Evolutionary conservation across 139 green algal genomes (phyloP).

Genomic region (Pleodorina starrii): DNA sequence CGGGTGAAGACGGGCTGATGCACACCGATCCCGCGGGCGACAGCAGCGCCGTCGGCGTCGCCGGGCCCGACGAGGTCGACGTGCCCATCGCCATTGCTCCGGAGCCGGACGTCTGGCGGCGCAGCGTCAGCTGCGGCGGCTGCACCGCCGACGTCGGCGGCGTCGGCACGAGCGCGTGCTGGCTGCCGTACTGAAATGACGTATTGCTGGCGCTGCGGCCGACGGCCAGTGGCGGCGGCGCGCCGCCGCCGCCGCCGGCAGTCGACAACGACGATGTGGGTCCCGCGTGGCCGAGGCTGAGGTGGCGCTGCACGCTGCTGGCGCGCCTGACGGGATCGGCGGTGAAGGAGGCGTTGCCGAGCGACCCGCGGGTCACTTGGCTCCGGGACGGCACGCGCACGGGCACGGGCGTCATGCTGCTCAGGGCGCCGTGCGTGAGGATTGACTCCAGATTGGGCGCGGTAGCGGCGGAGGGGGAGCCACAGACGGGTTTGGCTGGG

Average conservation of each 20-base stretch:
- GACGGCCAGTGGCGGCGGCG: neutral
- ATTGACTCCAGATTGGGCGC: neutral
- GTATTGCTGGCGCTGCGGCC: neutral
- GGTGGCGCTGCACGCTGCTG: neutral
- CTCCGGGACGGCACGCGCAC: neutral
- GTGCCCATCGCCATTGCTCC: neutral
- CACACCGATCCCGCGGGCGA: neutral
- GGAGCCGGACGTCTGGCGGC: neutral
- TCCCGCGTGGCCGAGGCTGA: neutral
- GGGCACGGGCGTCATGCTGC: conserved; percentile 15
- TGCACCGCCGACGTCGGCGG: too few species aligned
- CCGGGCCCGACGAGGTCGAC: neutral
- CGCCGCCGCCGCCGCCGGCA: neutral
- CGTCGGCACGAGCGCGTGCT: neutral
- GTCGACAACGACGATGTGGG: too few species aligned
- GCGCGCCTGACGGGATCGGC: neutral
- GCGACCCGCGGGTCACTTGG: neutral
- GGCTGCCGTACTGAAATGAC: neutral
- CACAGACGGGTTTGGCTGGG: neutral
- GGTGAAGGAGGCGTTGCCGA: neutral
- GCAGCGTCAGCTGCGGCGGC: neutral
- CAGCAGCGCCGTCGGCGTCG: neutral
- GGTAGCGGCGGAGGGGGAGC: neutral
- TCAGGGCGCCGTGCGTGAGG: neutral
- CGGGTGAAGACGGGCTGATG: neutral